Evolutionary conservation across 805 yeast genomes (phyloP), one percentile per base, ranked within the genome.

Genomic region (Monosporozyma servazzii): DNA sequence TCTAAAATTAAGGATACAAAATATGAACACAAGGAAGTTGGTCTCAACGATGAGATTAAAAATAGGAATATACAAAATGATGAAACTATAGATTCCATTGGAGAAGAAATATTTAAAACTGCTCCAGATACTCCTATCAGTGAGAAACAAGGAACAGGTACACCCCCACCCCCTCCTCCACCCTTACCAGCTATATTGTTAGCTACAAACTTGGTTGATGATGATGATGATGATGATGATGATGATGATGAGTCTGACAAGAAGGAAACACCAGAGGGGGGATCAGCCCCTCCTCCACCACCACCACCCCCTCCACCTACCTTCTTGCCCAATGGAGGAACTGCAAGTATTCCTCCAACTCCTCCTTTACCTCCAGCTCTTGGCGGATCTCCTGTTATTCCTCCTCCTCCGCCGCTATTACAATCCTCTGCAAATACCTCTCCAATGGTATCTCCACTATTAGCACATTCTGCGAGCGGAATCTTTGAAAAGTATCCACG

Each of bases 401-500:
- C 74, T 21, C 40, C 52, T 8, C 52, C 54, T 29, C 23, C 58
- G 27, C 53, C 53, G 7, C 51, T 57, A 15, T 51, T 55, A 21
- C 56, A 58, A 27, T 51, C 52, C 8, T 56, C 58, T 15, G 55
- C 56, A 15, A 39, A 51, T 4, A 17, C 48, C 10, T 47, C 40
- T 18, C 55, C 63, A 18, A 52, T 60, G 9, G 58, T 65, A 3
- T 63, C 70, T n/a, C 69, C 71, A 18, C 51, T 67, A n/a, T 58
- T 68, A 13, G 66, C 68, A 2, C 65, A 65, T 43, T 65, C 71
- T 0, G 57, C 65, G 2, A 56, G 64, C 3, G 47, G 47, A 10
- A 48, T 69, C 30, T 75, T 72, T 63, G 83, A 78, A 41, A 70
- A 70, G 48, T 75, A 76, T 54, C 86, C 86, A 27, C 73, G 88